Base-by-base conservation (phyloP, 371 early-diverging fungal genomes). In the Nematocida ironsii region DNA sequence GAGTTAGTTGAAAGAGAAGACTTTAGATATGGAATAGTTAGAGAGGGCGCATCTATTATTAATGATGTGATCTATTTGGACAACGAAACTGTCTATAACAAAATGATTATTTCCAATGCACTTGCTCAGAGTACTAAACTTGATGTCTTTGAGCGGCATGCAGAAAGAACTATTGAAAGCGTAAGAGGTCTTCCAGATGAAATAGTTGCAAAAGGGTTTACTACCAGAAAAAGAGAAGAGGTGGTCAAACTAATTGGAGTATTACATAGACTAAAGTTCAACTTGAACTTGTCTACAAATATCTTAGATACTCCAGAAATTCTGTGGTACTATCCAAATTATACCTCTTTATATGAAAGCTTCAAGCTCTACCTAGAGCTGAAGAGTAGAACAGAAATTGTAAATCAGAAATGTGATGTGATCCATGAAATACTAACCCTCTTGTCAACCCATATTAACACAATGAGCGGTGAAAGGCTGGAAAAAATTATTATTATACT, bases 111-210 rank as follows among this genome's bases (percentile, higher is more conserved):
- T 25, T 85, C 86, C 2, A 86, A 76, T 67, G 87, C 88, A 27
- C 84, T 88, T n/a, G 86, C 88, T n/a, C 87, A 88, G 62, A 87
- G 87, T 71, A 85, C 86, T 11, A 88, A 87, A 73, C 80, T 88
- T 40, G 88, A 88, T 64, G 84, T 85, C 62, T 88, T 85, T 78
- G 88, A 88, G 71, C 73, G 86, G 62, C 62, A 85, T 40, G 85
- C 84, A 20, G 88, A 88, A 42, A 80, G 66, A 54, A 86, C 87
- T 0, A 86, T 85, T 16, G 85, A 85, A 44, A 62, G 62, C 18
- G 84, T 88, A 1, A 84, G 84, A 61, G 85, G 84, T 67, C 72
- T 88, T 5, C 88, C 88, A 11, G 86, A 86, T 40, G 87, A 88
- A 73, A 82, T 87, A 25, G 84, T 85, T 54, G 72, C 85, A 20